Conservation (phyloP, 2,329 filamentous ascomycete species). For the Botrytis medusae region DNA sequence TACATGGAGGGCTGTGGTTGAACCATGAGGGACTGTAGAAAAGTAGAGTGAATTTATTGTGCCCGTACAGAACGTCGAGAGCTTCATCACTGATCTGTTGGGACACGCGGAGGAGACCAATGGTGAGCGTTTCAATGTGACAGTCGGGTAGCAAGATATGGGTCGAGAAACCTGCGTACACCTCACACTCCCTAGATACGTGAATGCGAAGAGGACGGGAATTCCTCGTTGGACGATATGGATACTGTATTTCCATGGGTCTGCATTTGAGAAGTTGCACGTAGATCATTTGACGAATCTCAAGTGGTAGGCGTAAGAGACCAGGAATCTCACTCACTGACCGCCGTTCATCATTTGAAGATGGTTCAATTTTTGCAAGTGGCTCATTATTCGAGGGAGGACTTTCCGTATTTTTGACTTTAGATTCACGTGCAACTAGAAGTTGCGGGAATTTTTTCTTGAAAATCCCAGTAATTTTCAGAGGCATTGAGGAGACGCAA, state of each 20-base stretch:
- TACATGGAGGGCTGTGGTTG: background rate
- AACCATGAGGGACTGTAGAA: background rate
- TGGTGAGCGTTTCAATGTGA: background rate
- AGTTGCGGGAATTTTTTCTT: background rate
- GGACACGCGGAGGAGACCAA: background rate
- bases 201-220: background rate
- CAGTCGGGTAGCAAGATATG: background rate
- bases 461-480: background rate
- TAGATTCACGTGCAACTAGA: background rate
- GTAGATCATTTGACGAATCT: background rate
- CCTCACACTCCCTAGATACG: background rate
- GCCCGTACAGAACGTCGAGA: background rate
- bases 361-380: no score
- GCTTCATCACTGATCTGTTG: constrained; percentile 13
- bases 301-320: background rate
- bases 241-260: background rate
- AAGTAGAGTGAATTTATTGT: background rate
- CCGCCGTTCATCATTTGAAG: no score
- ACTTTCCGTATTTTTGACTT: no score
- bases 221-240: background rate
- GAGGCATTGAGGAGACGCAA: background rate
- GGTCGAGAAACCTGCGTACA: background rate
- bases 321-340: background rate
- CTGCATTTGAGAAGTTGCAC: background rate
- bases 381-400: no score